Evolutionary conservation across 2,329 filamentous ascomycete species (phyloP), one percentile per base, ranked within the genome.

Genomic region (Phyllosticta capitalensis): DNA sequence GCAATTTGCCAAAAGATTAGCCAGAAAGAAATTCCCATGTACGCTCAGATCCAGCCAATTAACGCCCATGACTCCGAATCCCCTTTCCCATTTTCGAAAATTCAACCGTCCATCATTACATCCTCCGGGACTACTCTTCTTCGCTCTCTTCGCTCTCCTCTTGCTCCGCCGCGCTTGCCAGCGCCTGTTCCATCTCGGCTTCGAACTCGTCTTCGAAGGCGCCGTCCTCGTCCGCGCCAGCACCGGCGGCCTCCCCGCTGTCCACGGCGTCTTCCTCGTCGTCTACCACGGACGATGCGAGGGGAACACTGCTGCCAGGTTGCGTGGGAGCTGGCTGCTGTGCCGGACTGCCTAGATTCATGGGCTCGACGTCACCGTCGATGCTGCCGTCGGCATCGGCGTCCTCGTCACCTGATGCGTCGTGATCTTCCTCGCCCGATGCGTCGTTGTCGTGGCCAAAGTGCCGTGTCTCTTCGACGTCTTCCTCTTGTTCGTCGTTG

Each of bases 91-190:
- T 52, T 52, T 12, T 54, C n/a, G 14, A 20, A 53, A 21, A 26
- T 49, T n/a, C 51, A 12, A 26, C 52, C 21, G 17, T 22, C 17
- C 54, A 52, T 20, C 19, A 52, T 22, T 17, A 1, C 45, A 30
- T 50, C 20, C 12, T 50, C 24, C 24, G 10, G 57, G 60, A 72
- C 64, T 78, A 75, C 63, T 77, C 75, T 59, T 78, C 76, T 61
- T 74, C 76, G 64, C 78, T 75, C 62, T 74, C 73, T 52, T 63
- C 62, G 50, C 69, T 72, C 10, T 73, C 71, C 24, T 67, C 71
- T 9, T 67, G 70, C 49, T 62, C 63, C 26, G 60, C 61, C 14
- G 60, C 55, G 48, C 53, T 56, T 30, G 74, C 67, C 65, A 73
- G 62, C 0, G 73, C 76, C 57, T 72, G 66, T 61, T 75, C 72